These are phyloP conservation scores for Pisolithus orientalis DNA, from an alignment of 768 basidiomycete genomes.

Conservation along the genomic window DNA sequence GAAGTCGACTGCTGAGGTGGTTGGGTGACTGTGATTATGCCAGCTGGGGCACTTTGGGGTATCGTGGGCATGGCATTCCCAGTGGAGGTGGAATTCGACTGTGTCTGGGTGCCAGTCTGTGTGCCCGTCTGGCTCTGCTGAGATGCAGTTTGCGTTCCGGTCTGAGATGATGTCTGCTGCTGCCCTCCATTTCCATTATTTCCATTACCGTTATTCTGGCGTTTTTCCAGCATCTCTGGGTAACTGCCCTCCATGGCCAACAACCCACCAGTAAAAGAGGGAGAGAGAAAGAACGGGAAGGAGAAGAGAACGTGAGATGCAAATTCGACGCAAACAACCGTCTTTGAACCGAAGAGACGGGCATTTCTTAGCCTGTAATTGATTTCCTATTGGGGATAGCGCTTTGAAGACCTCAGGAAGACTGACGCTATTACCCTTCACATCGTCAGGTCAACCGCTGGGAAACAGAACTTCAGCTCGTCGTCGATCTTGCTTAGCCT, in stretches of 20 bases:
- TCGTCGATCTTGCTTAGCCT: no score
- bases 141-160: neutral
- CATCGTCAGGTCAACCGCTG: neutral
- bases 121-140: constrained; percentile 7
- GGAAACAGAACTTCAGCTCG: no score
- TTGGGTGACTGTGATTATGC: constrained; percentile 67
- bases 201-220: constrained; percentile 3
- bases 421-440: neutral
- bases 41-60: constrained; percentile 49
- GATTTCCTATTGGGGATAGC: constrained; percentile 2
- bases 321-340: neutral
- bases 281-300: neutral
- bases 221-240: constrained; percentile 1
- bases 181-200: constrained; percentile 1
- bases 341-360: neutral
- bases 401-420: neutral
- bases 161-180: neutral
- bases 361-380: neutral
- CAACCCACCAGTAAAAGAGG: neutral
- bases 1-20: constrained; percentile 78
- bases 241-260: neutral
- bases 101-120: constrained; percentile 3
- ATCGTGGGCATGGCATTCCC: constrained; percentile 26
- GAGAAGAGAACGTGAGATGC: constrained; percentile 1
- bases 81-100: constrained; percentile 2